A percentile compares a stretch with the other conserved stretches of the same genome.
phyloP scores from a whole-genome alignment of 2,329 filamentous ascomycete species.

The Botrytis fabae region DNA sequence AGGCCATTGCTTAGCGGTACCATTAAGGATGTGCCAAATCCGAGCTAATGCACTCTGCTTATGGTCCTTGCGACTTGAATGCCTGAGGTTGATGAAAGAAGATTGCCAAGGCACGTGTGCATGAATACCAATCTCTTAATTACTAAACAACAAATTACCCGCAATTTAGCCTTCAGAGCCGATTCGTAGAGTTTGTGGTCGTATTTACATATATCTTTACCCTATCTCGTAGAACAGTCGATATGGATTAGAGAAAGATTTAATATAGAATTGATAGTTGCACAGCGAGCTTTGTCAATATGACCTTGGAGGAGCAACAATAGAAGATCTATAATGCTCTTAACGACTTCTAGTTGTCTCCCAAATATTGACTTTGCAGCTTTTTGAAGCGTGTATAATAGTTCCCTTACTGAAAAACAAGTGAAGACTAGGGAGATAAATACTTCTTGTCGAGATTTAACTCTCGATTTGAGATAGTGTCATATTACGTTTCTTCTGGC shows the following conservation, averaged over 20 bases:
- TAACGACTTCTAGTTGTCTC: background rate
- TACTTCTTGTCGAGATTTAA: background rate
- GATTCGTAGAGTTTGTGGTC: background rate
- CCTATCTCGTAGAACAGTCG: background rate
- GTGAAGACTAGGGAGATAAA: background rate
- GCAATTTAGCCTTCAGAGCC: background rate
- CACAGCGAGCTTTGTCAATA: background rate
- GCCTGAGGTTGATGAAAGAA: background rate
- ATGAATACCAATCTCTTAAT: background rate
- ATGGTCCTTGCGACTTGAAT: background rate
- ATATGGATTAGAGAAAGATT: background rate
- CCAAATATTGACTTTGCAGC: background rate
- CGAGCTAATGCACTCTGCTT: background rate
- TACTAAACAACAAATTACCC: background rate
- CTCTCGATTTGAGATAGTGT: background rate
- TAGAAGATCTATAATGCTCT: background rate
- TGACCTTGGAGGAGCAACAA: background rate
- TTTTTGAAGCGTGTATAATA: background rate
- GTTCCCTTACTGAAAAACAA: background rate
- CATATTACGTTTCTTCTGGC: accelerated
- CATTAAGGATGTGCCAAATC: background rate
- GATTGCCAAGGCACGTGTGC: background rate
- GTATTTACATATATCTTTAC: background rate
- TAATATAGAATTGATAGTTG: background rate
- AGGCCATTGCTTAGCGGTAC: background rate